Base-by-base conservation (phyloP, 768 basidiomycete genomes). In the Mycena vitilis region DNA sequence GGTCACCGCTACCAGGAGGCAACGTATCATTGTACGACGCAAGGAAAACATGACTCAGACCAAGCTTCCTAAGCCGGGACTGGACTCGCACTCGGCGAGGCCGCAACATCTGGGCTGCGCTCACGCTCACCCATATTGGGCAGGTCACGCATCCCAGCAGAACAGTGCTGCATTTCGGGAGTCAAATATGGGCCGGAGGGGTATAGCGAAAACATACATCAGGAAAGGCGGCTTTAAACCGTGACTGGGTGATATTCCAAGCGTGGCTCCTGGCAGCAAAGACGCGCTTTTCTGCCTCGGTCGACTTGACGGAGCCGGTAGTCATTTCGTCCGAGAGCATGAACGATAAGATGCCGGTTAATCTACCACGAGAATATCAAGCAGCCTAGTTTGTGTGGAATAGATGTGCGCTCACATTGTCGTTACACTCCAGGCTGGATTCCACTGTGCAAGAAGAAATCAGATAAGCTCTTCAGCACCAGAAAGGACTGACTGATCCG, bases 251-350 rank as follows among this genome's bases (percentile, higher is more conserved):
- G 48, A 96, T 73, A 77, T 99, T 99, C 91, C 93, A 98, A 0
- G 84, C 79, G 78, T 99, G 97, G 75, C 93, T 95, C 60, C 89
- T 85, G 5, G 83, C 80, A 0, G 97, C 96, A 69, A 95, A 91
- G 0, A 81, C 77, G 44, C 87, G 88, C 80, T 95, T 97, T 74
- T 98, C 92, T 7, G 85, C 82, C 52, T 93, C 91, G 15, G 90
- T 87, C 1, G 94, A 91, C 10, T 88, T 93, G 37, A 96, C 89
- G 1, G 94, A 95, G 9, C 97, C 97, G 0, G 97, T 98, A 0
- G 98, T 99, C 87, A 98, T 95, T 80, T 98, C 96, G 73, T 98
- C 95, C 1, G 93, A 91, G 57, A 96, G 84, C 96, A 97, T 97
- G 82, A 98, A 98, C 5, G 93, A 95, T 56, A 97, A 81, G n/a